Conservation (phyloP, 371 early-diverging fungal species). For the Lichtheimia hyalospora region DNA sequence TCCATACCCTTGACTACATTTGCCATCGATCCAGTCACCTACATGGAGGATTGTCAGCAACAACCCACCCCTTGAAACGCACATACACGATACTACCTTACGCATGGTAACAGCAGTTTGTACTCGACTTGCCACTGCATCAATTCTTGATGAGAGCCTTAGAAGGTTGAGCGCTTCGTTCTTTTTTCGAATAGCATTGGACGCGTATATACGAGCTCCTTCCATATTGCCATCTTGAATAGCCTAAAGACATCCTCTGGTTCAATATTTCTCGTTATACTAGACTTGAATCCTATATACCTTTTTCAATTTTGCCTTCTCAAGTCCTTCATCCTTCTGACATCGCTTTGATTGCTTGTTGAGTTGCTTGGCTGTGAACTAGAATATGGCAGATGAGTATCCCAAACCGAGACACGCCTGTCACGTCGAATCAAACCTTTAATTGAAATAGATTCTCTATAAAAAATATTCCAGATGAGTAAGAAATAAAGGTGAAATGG, state of each 20-base stretch:
- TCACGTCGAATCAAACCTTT: conserved; percentile 3
- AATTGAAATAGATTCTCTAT: conserved; percentile 12
- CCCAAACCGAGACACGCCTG: too few species aligned
- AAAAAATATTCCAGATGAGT: neutral
- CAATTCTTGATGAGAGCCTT: conserved; percentile 86
- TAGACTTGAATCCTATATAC: conserved; percentile 32
- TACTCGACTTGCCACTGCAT: conserved; percentile 89
- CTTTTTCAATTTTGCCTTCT: conserved; percentile 89
- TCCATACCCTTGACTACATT: conserved; percentile 91
- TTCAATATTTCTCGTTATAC: neutral
- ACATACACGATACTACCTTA: conserved; percentile 38
- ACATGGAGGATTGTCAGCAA: neutral
- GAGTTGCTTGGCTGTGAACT: conserved; percentile 93
- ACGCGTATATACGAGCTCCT: conserved; percentile 92
- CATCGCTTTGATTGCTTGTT: conserved; percentile 83
- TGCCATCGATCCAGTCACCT: conserved; percentile 77
- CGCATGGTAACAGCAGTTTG: conserved; percentile 97
- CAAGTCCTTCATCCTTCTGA: conserved; percentile 80
- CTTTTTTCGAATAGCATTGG: conserved; percentile 97
- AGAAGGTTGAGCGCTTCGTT: conserved; percentile 89
- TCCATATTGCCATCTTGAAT: conserved; percentile 93
- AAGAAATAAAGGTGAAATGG: neutral
- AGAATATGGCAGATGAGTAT: conserved; percentile 2
- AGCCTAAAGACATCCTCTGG: conserved; percentile 51
- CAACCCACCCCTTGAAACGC: too few species aligned